Conservation (phyloP, 192 early-diverging fungal genomes). For the Backusella parvicylindrica region DNA sequence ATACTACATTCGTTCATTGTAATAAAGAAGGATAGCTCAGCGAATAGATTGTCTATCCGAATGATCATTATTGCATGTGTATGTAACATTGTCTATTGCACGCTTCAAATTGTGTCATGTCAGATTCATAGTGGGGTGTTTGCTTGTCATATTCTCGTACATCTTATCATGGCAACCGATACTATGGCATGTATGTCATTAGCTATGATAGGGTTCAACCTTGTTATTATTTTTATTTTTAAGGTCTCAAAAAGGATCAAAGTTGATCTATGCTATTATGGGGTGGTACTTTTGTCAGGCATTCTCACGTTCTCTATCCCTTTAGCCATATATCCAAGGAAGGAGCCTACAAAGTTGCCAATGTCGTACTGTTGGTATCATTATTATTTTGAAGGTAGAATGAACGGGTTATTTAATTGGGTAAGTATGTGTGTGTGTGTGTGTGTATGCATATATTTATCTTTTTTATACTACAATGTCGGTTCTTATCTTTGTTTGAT, state of each 20-base stretch:
- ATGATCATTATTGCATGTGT: constrained; percentile 10
- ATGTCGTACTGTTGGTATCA: constrained; percentile 6
- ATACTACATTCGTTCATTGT: not conserved
- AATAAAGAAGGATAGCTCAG: not conserved
- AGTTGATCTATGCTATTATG: constrained; percentile 8
- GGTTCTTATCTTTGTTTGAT: not conserved
- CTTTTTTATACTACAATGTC: not conserved
- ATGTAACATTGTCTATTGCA: not conserved
- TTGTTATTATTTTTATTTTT: constrained; percentile 7
- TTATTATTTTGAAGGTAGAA: constrained; percentile 8
- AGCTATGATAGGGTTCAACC: constrained; percentile 17
- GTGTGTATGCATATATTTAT: not conserved
- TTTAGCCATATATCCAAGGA: not conserved
- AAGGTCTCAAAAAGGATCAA: not conserved
- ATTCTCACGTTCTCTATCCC: not conserved
- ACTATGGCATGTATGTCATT: constrained; percentile 11
- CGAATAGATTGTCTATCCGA: constrained; percentile 8
- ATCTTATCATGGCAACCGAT: not conserved
- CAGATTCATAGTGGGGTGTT: not conserved
- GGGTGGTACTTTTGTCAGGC: not conserved
- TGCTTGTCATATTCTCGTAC: not conserved
- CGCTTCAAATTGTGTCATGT: not conserved
- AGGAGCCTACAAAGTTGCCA: not conserved
- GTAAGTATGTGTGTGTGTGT: not conserved
- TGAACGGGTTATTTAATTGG: constrained; percentile 6